Percentiles rank a stretch among this genome's conserved stretches.
phyloP scores from a whole-genome alignment of 805 yeast species.

The Gaillardinia entomophila region DNA sequence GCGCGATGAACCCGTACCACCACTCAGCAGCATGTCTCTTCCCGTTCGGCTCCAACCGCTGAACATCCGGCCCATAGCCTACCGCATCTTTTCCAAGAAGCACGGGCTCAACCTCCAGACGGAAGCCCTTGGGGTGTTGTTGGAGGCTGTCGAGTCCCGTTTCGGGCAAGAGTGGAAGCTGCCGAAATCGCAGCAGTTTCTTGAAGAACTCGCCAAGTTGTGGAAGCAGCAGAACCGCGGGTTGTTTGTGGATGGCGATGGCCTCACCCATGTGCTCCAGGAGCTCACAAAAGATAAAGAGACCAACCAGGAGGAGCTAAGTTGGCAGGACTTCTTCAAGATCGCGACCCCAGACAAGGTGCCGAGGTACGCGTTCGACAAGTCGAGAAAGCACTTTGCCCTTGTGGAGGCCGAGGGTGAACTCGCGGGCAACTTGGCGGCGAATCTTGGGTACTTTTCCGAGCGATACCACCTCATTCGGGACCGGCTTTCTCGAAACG shows the following conservation, averaged over 20 bases:
- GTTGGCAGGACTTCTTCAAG: constrained; percentile 72
- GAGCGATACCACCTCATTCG: constrained; percentile 57
- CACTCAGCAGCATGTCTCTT: constrained; percentile 26
- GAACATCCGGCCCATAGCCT: constrained; percentile 85
- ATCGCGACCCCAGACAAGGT: constrained; percentile 60
- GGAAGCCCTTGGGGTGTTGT: constrained; percentile 67
- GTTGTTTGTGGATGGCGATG: constrained; percentile 72
- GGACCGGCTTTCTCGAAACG: constrained; percentile 74
- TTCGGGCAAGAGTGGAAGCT: constrained; percentile 89
- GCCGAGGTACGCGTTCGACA: constrained; percentile 60
- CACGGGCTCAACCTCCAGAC: constrained; percentile 89
- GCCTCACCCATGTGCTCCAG: constrained; percentile 55
- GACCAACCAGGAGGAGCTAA: constrained; percentile 26
- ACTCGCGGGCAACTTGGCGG: constrained; percentile 10
- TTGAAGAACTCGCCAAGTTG: constrained; percentile 71
- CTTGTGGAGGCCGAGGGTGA: constrained; percentile 3
- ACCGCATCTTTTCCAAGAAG: constrained; percentile 82
- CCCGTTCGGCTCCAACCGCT: constrained; percentile 79
- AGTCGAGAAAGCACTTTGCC: constrained; percentile 54
- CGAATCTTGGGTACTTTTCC: constrained; percentile 36
- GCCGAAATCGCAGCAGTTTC: constrained; percentile 49
- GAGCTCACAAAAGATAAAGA: constrained; percentile 35
- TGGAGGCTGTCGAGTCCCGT: constrained; percentile 66
- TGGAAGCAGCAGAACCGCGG: constrained; percentile 94
- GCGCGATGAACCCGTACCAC: too few relatives aligned